Evolutionary conservation across 225 moss, liverwort and hornwort genomes (phyloP).

Genomic region (Physcomitrellopsis africana): DNA sequence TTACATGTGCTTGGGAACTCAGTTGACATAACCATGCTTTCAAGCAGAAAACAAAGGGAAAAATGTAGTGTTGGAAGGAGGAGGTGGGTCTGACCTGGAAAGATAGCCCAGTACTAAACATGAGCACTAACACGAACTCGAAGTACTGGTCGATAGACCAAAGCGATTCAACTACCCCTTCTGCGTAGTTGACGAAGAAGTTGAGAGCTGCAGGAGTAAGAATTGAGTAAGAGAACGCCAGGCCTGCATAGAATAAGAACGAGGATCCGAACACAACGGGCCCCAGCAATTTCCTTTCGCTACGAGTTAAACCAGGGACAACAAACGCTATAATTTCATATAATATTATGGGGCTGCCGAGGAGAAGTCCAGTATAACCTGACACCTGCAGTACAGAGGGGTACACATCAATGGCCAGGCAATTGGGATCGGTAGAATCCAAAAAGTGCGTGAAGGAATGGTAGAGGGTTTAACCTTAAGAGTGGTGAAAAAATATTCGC

Average conservation of each 20-base stretch:
- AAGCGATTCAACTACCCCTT: constrained; percentile 95
- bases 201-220: constrained; percentile 97
- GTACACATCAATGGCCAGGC: constrained; percentile 13
- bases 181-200: constrained; percentile 90
- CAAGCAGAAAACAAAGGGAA: constrained; percentile 2
- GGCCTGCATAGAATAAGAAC: constrained; percentile 80
- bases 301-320: constrained; percentile 87
- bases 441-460: background rate
- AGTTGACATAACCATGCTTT: background rate
- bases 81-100: constrained; percentile 71
- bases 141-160: constrained; percentile 99
- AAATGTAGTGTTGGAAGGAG: background rate
- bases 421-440: background rate
- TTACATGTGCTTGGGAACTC: background rate
- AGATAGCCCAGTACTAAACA: constrained; percentile 95
- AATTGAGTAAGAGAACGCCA: constrained; percentile 82
- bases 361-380: constrained; percentile 90
- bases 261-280: constrained; percentile 93
- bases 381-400: constrained; percentile 64
- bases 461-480: constrained; percentile 64
- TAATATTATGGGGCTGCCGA: constrained; percentile 92
- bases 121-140: constrained; percentile 95
- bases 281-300: constrained; percentile 84
- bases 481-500: constrained; percentile 97
- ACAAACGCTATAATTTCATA: constrained; percentile 96